A percentile compares a stretch with the other conserved stretches of the same genome.
Conservation (phyloP, 129 eudicot genomes). For the Escallonia herrerae region DNA sequence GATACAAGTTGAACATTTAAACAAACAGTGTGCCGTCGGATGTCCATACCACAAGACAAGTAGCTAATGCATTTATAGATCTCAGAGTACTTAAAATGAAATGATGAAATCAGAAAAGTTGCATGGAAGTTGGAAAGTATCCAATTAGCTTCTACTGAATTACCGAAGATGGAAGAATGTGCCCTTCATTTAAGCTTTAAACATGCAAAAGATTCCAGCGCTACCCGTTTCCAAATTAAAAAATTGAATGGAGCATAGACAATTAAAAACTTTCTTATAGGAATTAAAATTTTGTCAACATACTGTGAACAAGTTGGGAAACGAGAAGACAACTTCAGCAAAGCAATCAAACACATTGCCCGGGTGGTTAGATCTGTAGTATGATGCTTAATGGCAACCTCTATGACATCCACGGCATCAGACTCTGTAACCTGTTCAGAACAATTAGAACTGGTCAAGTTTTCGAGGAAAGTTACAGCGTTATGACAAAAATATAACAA, state of each 20-base stretch:
- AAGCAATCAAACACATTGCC: slow-evolving; percentile 90
- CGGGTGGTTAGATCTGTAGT: slow-evolving; percentile 72
- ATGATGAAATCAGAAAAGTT: too few relatives aligned
- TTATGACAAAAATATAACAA: slow-evolving; percentile 1
- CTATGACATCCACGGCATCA: slow-evolving; percentile 84
- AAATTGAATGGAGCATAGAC: not conserved
- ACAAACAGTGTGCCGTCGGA: too few relatives aligned
- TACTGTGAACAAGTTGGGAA: slow-evolving; percentile 91
- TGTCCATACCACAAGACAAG: too few relatives aligned
- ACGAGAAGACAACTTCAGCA: slow-evolving; percentile 88
- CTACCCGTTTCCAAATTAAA: too few relatives aligned
- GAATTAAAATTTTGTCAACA: slow-evolving; percentile 14
- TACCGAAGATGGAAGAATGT: too few relatives aligned
- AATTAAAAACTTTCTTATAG: not conserved
- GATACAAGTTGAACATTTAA: too few relatives aligned
- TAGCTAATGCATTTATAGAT: too few relatives aligned
- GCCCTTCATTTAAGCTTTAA: too few relatives aligned
- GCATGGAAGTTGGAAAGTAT: too few relatives aligned
- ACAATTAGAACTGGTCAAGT: slow-evolving; percentile 9
- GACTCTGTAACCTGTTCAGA: slow-evolving; percentile 75
- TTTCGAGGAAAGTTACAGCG: not conserved
- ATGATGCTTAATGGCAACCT: slow-evolving; percentile 63
- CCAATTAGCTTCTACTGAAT: too few relatives aligned
- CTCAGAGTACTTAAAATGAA: too few relatives aligned
- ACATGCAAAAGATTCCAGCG: not conserved